Percentiles rank a stretch among this genome's conserved stretches.
These are phyloP conservation scores for Fusarium zealandicum DNA, from an alignment of 2,329 filamentous ascomycete genomes.

Conservation along the genomic window DNA sequence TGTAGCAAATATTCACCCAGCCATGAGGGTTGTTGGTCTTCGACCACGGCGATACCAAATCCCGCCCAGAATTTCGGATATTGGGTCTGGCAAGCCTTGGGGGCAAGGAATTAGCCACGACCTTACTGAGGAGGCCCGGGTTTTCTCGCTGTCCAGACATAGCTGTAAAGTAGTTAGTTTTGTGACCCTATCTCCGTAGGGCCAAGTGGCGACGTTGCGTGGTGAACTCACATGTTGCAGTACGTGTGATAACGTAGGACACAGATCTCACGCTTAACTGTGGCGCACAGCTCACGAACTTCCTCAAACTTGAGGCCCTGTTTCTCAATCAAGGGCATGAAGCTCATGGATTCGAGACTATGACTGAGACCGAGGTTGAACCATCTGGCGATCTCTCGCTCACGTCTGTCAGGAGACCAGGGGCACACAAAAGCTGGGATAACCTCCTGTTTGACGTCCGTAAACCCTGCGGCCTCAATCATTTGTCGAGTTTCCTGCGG, in stretches of 20 bases:
- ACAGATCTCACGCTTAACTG: slow-evolving; percentile 73
- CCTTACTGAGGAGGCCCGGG: slow-evolving; percentile 36
- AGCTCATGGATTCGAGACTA: slow-evolving; percentile 74
- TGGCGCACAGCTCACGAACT: slow-evolving; percentile 67
- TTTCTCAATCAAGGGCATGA: slow-evolving; percentile 72
- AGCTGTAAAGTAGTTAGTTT: slow-evolving; percentile 16
- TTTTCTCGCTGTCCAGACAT: slow-evolving; percentile 42
- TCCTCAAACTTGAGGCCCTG: slow-evolving; percentile 60
- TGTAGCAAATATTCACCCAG: not conserved
- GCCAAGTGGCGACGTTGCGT: not conserved
- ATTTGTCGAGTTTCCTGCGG: slow-evolving; percentile 59
- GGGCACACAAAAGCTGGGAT: slow-evolving; percentile 76
- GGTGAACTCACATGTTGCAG: slow-evolving; percentile 73
- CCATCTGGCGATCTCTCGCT: slow-evolving; percentile 77
- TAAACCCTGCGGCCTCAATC: slow-evolving; percentile 77
- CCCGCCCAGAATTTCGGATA: slow-evolving; percentile 4
- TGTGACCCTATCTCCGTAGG: not conserved
- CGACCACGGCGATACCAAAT: not conserved
- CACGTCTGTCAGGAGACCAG: slow-evolving; percentile 70
- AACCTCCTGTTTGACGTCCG: slow-evolving; percentile 75
- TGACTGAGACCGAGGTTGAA: slow-evolving; percentile 81
- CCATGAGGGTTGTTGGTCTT: not conserved
- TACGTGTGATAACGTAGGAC: slow-evolving; percentile 74
- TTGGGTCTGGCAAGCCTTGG: slow-evolving; percentile 8
- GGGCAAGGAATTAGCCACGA: not conserved